These are phyloP conservation scores for Cyclotella choctawhatcheeana DNA, from an alignment of 108 stramenopile genomes.

Conservation along the genomic window DNA sequence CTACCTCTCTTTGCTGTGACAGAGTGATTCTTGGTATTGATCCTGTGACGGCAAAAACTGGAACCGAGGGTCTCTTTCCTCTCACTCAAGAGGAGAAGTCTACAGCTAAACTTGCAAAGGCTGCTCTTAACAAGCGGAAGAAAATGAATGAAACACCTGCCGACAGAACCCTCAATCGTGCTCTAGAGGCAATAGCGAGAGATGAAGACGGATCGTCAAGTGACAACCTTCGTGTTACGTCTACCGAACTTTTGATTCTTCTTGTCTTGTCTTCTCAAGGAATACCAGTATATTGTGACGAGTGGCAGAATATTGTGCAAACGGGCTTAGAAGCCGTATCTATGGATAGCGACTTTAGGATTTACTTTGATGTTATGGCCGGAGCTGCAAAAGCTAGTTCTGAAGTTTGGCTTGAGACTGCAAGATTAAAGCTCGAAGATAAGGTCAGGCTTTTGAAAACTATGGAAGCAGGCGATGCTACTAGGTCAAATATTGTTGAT, in stretches of 20 bases:
- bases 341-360: conserved; percentile 25
- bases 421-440: conserved; percentile 36
- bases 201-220: conserved; percentile 26
- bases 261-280: conserved; percentile 63
- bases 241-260: conserved; percentile 63
- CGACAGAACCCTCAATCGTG: conserved; percentile 48
- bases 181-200: conserved; percentile 13
- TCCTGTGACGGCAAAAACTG: conserved; percentile 43
- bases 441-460: conserved; percentile 5
- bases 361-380: conserved; percentile 47
- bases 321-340: conserved; percentile 19
- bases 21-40: conserved; percentile 49
- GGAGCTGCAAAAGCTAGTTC: conserved; percentile 44
- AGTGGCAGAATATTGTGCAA: conserved; percentile 47
- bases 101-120: conserved; percentile 22
- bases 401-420: conserved; percentile 45
- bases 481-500: conserved; percentile 13
- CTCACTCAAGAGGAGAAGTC: conserved; percentile 24
- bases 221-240: conserved; percentile 42
- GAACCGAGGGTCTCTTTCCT: conserved; percentile 35
- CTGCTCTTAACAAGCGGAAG: conserved; percentile 42
- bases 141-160: conserved; percentile 44
- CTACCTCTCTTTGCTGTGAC: background rate
- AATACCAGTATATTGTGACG: conserved; percentile 53
- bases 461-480: conserved; percentile 8